Conservation (phyloP, 352 stramenopile genomes). For the Pelagophyceae sp. region DNA sequence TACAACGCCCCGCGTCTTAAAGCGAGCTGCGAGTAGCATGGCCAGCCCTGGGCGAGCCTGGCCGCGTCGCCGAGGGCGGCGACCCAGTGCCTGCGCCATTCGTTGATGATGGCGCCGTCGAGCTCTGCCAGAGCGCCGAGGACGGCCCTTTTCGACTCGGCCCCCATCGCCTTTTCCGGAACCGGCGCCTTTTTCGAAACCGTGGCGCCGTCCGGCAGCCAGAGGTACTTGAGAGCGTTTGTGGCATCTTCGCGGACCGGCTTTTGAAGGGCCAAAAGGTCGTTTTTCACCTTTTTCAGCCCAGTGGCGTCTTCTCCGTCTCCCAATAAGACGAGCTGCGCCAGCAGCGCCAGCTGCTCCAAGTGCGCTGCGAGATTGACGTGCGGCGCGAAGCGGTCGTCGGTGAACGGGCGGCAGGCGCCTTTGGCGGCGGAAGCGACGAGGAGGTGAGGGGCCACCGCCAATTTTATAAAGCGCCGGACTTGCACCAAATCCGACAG, state of each 20-base stretch:
- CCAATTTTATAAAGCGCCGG: not conserved
- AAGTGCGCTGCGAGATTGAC: not conserved
- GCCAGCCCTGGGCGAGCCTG: not conserved
- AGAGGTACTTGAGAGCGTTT: not conserved
- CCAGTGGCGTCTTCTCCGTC: not conserved
- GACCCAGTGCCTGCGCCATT: not conserved
- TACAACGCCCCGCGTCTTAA: not conserved
- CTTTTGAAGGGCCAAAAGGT: not conserved
- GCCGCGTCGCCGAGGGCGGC: not conserved
- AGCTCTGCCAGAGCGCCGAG: not conserved
- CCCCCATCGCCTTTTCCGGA: not conserved
- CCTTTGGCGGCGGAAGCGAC: not conserved
- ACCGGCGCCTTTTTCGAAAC: not conserved
- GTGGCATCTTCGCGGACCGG: not conserved
- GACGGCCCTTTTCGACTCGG: not conserved
- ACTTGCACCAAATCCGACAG: not conserved
- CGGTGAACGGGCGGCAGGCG: not conserved
- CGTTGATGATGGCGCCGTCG: not conserved
- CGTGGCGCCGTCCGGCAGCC: not conserved
- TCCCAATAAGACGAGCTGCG: not conserved
- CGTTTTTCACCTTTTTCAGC: not conserved
- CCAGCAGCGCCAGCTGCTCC: not conserved
- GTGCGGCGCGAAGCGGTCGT: not conserved
- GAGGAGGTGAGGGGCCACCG: not conserved
- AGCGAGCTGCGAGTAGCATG: not conserved